A percentile compares a stretch with the other conserved stretches of the same genome.
Evolutionary conservation across 1,284 basidiomycete genomes (phyloP).

Genomic region (Puccinia triticina): DNA sequence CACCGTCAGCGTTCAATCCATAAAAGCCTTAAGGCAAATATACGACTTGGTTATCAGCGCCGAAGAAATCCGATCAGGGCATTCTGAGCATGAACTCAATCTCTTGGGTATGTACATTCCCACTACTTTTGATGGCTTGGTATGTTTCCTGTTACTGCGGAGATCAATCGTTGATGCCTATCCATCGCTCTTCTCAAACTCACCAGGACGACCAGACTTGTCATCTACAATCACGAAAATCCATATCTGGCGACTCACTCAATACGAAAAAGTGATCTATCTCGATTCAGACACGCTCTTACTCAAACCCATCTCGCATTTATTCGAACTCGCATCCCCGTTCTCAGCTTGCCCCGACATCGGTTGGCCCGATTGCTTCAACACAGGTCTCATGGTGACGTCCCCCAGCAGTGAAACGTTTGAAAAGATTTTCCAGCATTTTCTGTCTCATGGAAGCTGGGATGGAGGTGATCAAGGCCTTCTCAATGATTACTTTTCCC

Average conservation of each 20-base stretch:
- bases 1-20: slow-evolving; percentile 80
- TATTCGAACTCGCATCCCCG: slow-evolving; percentile 72
- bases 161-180: not conserved
- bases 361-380: slow-evolving; percentile 99
- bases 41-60: slow-evolving; percentile 89
- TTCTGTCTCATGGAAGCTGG: slow-evolving; percentile 80
- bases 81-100: slow-evolving; percentile 68
- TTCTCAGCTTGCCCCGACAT: slow-evolving; percentile 87
- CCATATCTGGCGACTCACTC: slow-evolving; percentile 85
- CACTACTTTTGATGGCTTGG: not conserved
- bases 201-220: slow-evolving; percentile 84
- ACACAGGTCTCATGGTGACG: slow-evolving; percentile 89
- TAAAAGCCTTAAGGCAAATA: slow-evolving; percentile 76
- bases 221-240: slow-evolving; percentile 90
- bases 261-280: slow-evolving; percentile 86
- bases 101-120: slow-evolving; percentile 71
- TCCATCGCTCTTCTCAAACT: not conserved
- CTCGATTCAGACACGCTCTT: slow-evolving; percentile 95
- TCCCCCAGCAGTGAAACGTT: slow-evolving; percentile 81
- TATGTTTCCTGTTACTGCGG: not conserved
- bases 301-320: slow-evolving; percentile 79
- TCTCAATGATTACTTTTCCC: slow-evolving; percentile 81
- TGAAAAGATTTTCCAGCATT: slow-evolving; percentile 70
- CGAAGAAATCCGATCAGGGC: slow-evolving; percentile 74
- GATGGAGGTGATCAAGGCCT: slow-evolving; percentile 97